Conservation (phyloP, 164 flowering plant genomes). For the Brasenia schreberi region DNA sequence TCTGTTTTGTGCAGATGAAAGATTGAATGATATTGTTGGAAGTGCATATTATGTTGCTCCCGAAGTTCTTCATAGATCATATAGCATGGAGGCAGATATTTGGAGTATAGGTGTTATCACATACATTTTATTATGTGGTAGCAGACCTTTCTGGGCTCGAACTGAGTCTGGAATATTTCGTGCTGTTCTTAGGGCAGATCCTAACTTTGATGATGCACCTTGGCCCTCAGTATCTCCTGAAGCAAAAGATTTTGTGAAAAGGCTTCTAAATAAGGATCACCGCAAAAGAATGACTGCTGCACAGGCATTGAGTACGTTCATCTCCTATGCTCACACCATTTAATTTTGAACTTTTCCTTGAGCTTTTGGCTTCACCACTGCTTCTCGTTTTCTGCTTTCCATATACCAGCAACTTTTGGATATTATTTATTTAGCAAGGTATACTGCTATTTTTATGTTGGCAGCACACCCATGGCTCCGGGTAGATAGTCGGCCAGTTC, state of each 20-base stretch:
- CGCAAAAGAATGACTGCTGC: conserved; percentile 63
- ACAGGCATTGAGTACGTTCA: conserved; percentile 46
- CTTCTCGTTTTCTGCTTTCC: background rate
- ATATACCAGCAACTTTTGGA: background rate
- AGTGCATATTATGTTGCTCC: conserved; percentile 99
- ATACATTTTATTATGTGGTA: conserved; percentile 91
- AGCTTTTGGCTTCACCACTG: no score
- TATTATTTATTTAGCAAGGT: no score
- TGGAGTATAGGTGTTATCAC: conserved; percentile 98
- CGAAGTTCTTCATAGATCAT: conserved; percentile 93
- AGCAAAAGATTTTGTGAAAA: conserved; percentile 54
- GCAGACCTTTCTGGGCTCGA: conserved; percentile 99
- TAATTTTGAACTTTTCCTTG: no score
- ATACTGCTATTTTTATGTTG: background rate
- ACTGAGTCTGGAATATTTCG: conserved; percentile 99
- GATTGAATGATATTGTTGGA: conserved; percentile 96
- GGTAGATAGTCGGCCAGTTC: conserved; percentile 36
- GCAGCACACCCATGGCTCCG: conserved; percentile 98
- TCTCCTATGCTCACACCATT: background rate
- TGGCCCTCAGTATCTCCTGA: conserved; percentile 52
- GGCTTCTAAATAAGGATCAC: conserved; percentile 50
- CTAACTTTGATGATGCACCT: conserved; percentile 73
- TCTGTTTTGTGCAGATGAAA: conserved; percentile 52
- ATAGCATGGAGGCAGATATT: conserved; percentile 87
- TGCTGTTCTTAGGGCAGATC: conserved; percentile 90